A percentile compares a stretch with the other conserved stretches of the same genome.
phyloP scores from a whole-genome alignment of 352 stramenopile species.

The Phytopythium ostracodes region DNA sequence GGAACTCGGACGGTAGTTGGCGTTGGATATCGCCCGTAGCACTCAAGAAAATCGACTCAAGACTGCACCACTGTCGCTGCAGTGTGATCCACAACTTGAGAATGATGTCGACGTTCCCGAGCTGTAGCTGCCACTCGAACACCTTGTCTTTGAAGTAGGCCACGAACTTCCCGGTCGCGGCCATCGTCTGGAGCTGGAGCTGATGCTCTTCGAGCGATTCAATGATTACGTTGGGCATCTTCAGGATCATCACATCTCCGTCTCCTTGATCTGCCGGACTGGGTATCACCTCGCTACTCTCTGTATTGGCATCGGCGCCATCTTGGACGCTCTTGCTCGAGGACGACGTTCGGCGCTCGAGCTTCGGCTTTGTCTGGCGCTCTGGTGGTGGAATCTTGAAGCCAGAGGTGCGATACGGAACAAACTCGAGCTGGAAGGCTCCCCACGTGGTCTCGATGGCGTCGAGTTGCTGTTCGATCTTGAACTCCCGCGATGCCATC shows the following conservation, averaged over 20 bases:
- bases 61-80: slow-evolving; percentile 89
- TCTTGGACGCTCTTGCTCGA: background rate
- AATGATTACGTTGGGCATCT: slow-evolving; percentile 89
- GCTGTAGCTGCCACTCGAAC: slow-evolving; percentile 90
- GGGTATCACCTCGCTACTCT: background rate
- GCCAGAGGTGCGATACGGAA: slow-evolving; percentile 79
- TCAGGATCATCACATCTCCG: slow-evolving; percentile 87
- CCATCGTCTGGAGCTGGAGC: slow-evolving; percentile 94
- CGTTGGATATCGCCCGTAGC: slow-evolving; percentile 89
- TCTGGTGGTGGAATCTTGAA: slow-evolving; percentile 13
- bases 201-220: slow-evolving; percentile 95
- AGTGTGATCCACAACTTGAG: slow-evolving; percentile 92
- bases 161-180: slow-evolving; percentile 95
- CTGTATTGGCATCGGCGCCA: background rate
- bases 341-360: background rate
- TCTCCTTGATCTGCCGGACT: slow-evolving; percentile 27
- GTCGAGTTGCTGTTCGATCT: slow-evolving; percentile 95
- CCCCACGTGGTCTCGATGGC: slow-evolving; percentile 91
- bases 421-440: slow-evolving; percentile 90
- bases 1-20: slow-evolving; percentile 90
- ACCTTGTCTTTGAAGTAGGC: slow-evolving; percentile 95
- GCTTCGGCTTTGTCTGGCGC: background rate
- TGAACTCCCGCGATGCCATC: slow-evolving; percentile 94
- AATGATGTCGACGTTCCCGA: slow-evolving; percentile 92
- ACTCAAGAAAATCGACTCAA: slow-evolving; percentile 95